A percentile compares a stretch with the other conserved stretches of the same genome.
These are phyloP conservation scores for Picea sitchensis DNA, from an alignment of 75 land plant genomes.

Conservation along the genomic window DNA sequence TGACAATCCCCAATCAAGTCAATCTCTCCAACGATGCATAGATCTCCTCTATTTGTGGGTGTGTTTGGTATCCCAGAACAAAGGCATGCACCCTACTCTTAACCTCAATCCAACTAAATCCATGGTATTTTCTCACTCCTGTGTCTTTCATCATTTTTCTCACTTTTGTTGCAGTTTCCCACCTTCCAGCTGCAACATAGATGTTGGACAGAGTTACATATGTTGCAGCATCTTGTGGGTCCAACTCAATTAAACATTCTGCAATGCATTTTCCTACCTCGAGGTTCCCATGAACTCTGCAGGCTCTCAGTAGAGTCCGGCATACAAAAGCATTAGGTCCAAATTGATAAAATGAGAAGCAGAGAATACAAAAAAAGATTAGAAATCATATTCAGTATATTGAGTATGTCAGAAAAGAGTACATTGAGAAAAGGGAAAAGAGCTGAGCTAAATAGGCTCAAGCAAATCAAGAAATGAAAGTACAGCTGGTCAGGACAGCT, in stretches of 20 bases:
- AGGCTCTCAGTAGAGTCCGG: constrained; percentile 13
- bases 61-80: constrained; percentile 3
- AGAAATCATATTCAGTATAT: no score
- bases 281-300: constrained; percentile 12
- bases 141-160: constrained; percentile 8
- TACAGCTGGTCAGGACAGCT: no score
- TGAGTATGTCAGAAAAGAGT: no score
- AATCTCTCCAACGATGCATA: no score
- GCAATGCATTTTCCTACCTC: constrained; percentile 3
- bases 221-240: background rate
- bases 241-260: background rate
- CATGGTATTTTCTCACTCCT: constrained; percentile 15
- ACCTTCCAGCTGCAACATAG: constrained; percentile 14
- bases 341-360: no score
- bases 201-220: constrained; percentile 18
- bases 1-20: no score
- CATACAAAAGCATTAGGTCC: constrained; percentile 15
- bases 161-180: constrained; percentile 8
- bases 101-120: constrained; percentile 22
- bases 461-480: no score
- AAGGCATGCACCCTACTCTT: constrained; percentile 9
- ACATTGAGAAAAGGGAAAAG: no score
- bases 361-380: no score
- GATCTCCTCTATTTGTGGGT: constrained; percentile 5
- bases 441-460: no score